Evolutionary conservation across 2,329 filamentous ascomycete species (phyloP), one percentile per base, ranked within the genome.

Genomic region (Thermothelomyces thermophilus): DNA sequence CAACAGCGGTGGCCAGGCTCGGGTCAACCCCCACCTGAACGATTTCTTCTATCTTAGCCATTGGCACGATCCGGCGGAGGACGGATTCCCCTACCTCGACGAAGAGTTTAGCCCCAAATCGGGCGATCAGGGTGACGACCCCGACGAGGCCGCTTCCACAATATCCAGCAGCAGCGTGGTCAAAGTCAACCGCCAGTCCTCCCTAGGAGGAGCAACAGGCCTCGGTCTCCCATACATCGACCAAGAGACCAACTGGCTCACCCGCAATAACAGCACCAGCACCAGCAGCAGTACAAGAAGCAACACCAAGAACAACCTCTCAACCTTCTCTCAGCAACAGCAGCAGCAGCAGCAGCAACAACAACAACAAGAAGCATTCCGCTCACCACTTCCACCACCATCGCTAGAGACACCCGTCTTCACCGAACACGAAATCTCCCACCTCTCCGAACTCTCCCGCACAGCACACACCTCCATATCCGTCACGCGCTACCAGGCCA

Each of bases 21-120:
- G 70, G 43, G 71, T 84, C 43, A 76, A 72, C 19, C 68, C 67
- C 28, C 76, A 88, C 58, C 63, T 84, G 66, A 94, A 90, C 60
- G 89, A 97, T 52, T 81, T 87, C 56, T 84, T 97, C 58, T 88
- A 90, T 63, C 83, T 97, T 51, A 91, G 87, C 0, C 90, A 97
- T 66, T 87, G 83, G 70, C 90, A 97, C 61, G 77, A 84, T 50
- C 74, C 77, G 0, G 73, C 78, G 0, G 73, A 77, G 1, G 82
- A 91, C 63, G 87, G 85, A 0, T 85, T 90, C 54, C 75, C 82
- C 4, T 86, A 93, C 56, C 66, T 91, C 0, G 86, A 94, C 52
- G 83, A 87, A 31, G 69, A 68, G 17, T 69, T 72, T 20, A 46
- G 63, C 60, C 55, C 65, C 64, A 40, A 41, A 5, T n/a, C 44